phyloP scores from a whole-genome alignment of 805 yeast genomes.

The Komagataella populi region DNA sequence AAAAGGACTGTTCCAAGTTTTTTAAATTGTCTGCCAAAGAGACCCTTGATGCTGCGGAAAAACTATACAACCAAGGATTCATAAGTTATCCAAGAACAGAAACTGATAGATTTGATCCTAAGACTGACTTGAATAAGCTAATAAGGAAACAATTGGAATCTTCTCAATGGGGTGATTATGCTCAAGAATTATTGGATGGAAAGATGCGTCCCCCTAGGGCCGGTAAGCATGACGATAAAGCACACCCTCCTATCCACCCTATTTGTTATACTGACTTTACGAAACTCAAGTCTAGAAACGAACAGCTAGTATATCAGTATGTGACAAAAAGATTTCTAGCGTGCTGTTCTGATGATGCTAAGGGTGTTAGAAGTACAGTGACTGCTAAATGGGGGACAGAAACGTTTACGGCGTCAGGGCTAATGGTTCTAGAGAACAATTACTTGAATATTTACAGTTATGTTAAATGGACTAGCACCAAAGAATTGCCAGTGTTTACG shows the following conservation, averaged over 20 bases:
- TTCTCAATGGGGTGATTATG: conserved; percentile 62
- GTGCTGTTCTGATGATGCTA: conserved; percentile 84
- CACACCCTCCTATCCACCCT: conserved; percentile 98
- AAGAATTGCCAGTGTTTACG: conserved; percentile 48
- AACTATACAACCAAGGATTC: conserved; percentile 72
- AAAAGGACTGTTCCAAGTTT: conserved; percentile 66
- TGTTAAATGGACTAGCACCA: conserved; percentile 61
- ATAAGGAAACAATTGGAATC: conserved; percentile 47
- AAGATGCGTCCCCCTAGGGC: conserved; percentile 55
- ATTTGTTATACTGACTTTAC: conserved; percentile 29
- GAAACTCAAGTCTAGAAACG: conserved; percentile 21
- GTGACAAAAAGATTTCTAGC: conserved; percentile 81
- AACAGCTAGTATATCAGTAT: conserved; percentile 72
- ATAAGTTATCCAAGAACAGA: conserved; percentile 96
- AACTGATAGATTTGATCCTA: conserved; percentile 72
- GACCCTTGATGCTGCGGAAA: conserved; percentile 71
- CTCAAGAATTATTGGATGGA: conserved; percentile 27
- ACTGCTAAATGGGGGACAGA: conserved; percentile 71
- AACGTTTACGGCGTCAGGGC: conserved; percentile 56
- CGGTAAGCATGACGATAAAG: conserved; percentile 83
- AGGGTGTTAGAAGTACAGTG: conserved; percentile 54
- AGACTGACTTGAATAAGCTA: conserved; percentile 55
- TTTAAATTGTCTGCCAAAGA: conserved; percentile 72
- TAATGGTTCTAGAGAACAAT: conserved; percentile 59
- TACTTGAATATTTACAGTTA: conserved; percentile 74